Percentiles rank a stretch among this genome's conserved stretches.
phyloP scores from a whole-genome alignment of 2,329 filamentous ascomycete genomes.

The Xylariales sp. region DNA sequence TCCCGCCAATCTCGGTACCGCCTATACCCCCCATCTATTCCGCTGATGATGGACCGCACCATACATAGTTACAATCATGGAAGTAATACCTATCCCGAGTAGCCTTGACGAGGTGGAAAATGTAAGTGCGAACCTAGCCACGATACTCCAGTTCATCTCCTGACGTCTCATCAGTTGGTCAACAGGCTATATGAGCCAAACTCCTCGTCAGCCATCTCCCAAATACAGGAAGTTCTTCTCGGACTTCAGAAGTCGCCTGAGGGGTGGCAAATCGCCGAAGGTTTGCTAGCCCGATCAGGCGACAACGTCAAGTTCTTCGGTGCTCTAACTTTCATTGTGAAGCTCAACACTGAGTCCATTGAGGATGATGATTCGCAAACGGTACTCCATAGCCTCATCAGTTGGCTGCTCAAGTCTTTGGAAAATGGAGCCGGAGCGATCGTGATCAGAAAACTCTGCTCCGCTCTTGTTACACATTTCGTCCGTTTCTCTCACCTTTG shows the following conservation, averaged over 20 bases:
- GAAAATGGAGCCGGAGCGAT: slow-evolving; percentile 49
- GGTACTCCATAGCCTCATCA: slow-evolving; percentile 56
- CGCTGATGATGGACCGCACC: too few relatives aligned
- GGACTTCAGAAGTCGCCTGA: slow-evolving; percentile 71
- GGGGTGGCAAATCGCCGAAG: slow-evolving; percentile 82
- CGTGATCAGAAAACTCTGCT: slow-evolving; percentile 69
- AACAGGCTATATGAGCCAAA: slow-evolving; percentile 50
- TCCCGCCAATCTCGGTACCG: too few relatives aligned
- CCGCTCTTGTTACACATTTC: slow-evolving; percentile 72
- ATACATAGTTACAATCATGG: too few relatives aligned
- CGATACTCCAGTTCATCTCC: not conserved
- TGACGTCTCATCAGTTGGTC: slow-evolving; percentile 36
- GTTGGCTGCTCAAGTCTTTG: slow-evolving; percentile 56
- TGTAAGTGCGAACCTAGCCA: not conserved
- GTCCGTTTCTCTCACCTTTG: slow-evolving; percentile 65
- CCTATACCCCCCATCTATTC: too few relatives aligned
- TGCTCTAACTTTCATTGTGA: slow-evolving; percentile 87
- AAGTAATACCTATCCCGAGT: slow-evolving; percentile 6
- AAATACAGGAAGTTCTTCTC: slow-evolving; percentile 69
- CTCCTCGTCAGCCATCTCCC: slow-evolving; percentile 40
- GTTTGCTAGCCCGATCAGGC: slow-evolving; percentile 63
- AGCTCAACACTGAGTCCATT: slow-evolving; percentile 86
- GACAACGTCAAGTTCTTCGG: slow-evolving; percentile 86
- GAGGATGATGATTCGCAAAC: slow-evolving; percentile 51
- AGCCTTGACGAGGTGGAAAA: slow-evolving; percentile 8